Evolutionary conservation across 1,139 yeast genomes (phyloP).

Genomic region (Geotrichum citri-aurantii): DNA sequence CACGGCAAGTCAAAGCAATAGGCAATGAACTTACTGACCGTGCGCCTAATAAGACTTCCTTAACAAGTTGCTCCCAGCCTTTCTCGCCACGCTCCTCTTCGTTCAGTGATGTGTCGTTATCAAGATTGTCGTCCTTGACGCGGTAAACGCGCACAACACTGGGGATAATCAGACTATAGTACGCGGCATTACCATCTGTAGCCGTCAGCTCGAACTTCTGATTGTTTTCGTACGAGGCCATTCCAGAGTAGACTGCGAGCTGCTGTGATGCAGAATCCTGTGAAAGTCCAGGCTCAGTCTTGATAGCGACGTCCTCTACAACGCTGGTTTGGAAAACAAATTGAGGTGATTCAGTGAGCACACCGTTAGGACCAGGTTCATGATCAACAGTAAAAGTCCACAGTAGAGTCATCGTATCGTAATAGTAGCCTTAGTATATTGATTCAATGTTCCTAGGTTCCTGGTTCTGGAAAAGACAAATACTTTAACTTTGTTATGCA

Average conservation of each 20-base stretch:
- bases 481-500: no score
- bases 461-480: no score
- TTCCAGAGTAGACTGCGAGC: background rate
- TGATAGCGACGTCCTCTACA: background rate
- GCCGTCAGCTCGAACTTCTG: background rate
- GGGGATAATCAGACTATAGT: background rate
- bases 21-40: background rate
- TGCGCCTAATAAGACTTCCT: slow-evolving; percentile 1
- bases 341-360: background rate
- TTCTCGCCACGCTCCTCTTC: background rate
- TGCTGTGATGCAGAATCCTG: background rate
- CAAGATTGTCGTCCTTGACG: background rate
- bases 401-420: slow-evolving; percentile 1
- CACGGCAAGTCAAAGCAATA: slow-evolving; percentile 1
- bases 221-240: background rate
- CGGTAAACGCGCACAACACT: background rate
- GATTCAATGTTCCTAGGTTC: no score
- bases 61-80: slow-evolving; percentile 1
- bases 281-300: background rate
- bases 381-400: slow-evolving; percentile 7
- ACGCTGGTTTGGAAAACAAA: background rate
- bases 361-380: background rate
- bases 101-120: background rate
- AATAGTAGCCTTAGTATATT: no score
- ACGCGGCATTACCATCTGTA: background rate